Percentiles rank a stretch among this genome's conserved stretches.
phyloP scores from a whole-genome alignment of 805 yeast genomes.

The Limtongia smithiae region DNA sequence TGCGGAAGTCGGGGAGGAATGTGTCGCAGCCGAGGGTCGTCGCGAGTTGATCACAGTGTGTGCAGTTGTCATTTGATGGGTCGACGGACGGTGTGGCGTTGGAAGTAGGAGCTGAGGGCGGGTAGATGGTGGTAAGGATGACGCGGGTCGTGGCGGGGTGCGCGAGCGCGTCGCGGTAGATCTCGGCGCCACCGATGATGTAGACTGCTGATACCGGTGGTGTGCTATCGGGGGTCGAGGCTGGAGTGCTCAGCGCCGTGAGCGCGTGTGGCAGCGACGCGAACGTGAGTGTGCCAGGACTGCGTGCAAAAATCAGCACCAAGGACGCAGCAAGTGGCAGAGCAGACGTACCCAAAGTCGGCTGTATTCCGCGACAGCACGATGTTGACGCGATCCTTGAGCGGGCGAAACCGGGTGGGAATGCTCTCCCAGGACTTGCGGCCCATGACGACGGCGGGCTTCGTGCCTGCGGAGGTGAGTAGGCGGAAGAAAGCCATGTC shows the following conservation, averaged over 20 bases:
- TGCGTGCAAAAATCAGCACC: neutral
- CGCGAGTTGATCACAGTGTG: neutral
- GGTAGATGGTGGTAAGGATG: slow-evolving; percentile 27
- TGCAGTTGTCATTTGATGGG: neutral
- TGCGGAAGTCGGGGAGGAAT: slow-evolving; percentile 45
- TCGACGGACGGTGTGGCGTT: no score
- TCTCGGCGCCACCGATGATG: slow-evolving; percentile 90
- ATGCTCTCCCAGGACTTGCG: slow-evolving; percentile 94
- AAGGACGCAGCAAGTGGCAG: neutral
- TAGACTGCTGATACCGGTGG: slow-evolving; percentile 44
- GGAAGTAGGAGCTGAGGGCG: no score
- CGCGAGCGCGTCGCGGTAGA: slow-evolving; percentile 59
- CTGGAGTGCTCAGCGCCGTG: slow-evolving; percentile 2
- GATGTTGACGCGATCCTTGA: slow-evolving; percentile 70
- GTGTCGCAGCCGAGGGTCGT: slow-evolving; percentile 61
- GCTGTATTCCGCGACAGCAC: slow-evolving; percentile 56
- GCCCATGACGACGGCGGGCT: slow-evolving; percentile 92
- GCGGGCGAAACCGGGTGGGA: slow-evolving; percentile 78
- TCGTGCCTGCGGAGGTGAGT: slow-evolving; percentile 53
- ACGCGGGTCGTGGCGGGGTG: slow-evolving; percentile 51
- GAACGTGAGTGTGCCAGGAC: slow-evolving; percentile 14
- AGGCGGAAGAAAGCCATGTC: slow-evolving; percentile 84
- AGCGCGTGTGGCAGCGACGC: slow-evolving; percentile 14
- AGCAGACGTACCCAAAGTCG: slow-evolving; percentile 15
- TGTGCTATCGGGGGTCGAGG: no score